Percentiles rank a stretch among this genome's conserved stretches.
Evolutionary conservation across 192 early-diverging fungal genomes (phyloP).

Genomic region (Pilaira anomala): DNA sequence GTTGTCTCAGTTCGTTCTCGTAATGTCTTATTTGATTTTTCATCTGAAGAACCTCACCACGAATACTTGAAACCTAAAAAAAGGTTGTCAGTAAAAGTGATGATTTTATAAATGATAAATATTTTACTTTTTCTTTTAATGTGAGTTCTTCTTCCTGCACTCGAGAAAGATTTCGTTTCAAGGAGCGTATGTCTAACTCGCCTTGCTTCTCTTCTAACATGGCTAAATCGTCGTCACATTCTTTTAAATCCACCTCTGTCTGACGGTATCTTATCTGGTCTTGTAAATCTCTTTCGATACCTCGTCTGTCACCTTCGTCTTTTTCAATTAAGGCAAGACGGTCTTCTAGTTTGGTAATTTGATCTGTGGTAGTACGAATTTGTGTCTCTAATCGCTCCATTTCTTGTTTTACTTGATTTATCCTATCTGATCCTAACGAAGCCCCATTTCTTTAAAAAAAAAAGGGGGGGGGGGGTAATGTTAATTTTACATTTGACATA

Average conservation of each 20-base stretch:
- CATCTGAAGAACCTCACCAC: constrained; percentile 82
- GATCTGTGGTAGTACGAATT: no score
- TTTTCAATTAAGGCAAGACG: constrained; percentile 6
- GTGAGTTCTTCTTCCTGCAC: neutral
- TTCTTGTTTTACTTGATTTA: neutral
- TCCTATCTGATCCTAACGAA: neutral
- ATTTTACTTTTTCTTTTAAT: constrained; percentile 7
- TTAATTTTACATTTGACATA: no score
- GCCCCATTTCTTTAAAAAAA: neutral
- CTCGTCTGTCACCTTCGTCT: constrained; percentile 28
- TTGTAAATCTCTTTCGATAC: constrained; percentile 40
- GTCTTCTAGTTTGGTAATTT: no score
- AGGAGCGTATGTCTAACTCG: constrained; percentile 3
- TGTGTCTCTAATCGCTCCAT: neutral
- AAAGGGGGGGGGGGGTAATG: no score
- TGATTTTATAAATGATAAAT: neutral
- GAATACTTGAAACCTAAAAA: constrained; percentile 46
- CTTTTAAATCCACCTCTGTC: constrained; percentile 26
- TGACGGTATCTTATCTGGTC: constrained; percentile 46
- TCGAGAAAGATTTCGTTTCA: neutral
- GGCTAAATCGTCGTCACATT: constrained; percentile 14
- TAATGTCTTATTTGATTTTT: constrained; percentile 64
- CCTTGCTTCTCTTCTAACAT: neutral
- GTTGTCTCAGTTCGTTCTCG: constrained; percentile 58
- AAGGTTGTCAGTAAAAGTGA: neutral